These are phyloP conservation scores for Nemania bipapillata DNA, from an alignment of 2,329 filamentous ascomycete genomes.

Conservation along the genomic window DNA sequence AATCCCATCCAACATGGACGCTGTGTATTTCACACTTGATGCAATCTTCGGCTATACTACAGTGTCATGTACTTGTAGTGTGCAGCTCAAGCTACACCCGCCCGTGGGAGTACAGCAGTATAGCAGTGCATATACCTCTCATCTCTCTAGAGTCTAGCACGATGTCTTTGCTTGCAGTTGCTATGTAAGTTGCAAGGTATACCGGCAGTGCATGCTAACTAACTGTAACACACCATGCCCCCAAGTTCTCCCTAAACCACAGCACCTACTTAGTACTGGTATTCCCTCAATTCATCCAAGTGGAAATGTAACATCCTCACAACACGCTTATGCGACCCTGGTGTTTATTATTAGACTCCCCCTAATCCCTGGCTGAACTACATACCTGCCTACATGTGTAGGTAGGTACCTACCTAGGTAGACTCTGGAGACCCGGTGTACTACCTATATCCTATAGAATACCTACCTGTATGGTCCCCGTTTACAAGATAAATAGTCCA, in stretches of 20 bases:
- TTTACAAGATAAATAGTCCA: not conserved
- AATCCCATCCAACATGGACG: not conserved
- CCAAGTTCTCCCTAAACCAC: not conserved
- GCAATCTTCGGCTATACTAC: not conserved
- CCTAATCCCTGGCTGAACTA: not conserved
- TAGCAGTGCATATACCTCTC: not conserved
- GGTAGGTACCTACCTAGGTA: not conserved
- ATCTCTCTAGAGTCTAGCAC: not conserved
- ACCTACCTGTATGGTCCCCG: not conserved
- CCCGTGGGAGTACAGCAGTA: not conserved
- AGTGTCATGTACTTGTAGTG: not conserved
- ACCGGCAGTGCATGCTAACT: not conserved
- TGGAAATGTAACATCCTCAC: slow-evolving; percentile 7
- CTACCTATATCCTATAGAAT: too few relatives aligned
- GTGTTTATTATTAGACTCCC: slow-evolving; percentile 7
- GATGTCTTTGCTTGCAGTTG: not conserved
- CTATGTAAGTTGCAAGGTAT: not conserved
- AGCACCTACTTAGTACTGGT: not conserved
- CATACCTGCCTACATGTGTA: not conserved
- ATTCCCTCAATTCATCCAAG: slow-evolving; percentile 2
- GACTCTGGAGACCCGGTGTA: too few relatives aligned
- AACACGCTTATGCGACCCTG: not conserved
- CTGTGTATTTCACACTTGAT: not conserved
- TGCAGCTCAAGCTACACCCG: not conserved
- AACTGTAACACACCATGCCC: slow-evolving; percentile 9